Base-by-base conservation (phyloP, 2,329 filamentous ascomycete genomes). In the Apiospora sp. region DNA sequence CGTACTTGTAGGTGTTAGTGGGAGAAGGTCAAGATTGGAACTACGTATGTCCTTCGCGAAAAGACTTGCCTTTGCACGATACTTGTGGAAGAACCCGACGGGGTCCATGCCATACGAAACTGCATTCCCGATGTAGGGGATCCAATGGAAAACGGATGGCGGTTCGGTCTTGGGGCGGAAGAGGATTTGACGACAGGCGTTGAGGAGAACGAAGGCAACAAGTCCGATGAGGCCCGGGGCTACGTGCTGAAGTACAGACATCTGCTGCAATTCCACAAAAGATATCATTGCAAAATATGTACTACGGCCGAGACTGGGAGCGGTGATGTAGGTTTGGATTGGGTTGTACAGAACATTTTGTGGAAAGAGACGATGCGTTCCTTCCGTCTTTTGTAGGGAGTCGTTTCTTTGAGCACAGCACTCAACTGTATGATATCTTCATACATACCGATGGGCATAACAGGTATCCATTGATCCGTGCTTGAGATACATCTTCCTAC, bases 61-160 rank as follows among this genome's bases (percentile, higher is more conserved):
- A 44, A n/a, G 27, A 68, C 64, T 44, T 46, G 27, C 64, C 37
- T 88, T 94, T 79, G 88, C 84, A 75, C 89, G 89, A 77, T 88
- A 91, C 34, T 85, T 78, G 73, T 88, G 87, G 81, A 93, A 93
- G 84, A 94, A 94, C 68, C 84, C 84, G 80, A 88, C 91, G 0
- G 92, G 92, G 75, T 94, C 90, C 75, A 93, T 91, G 76, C 92
- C 92, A 82, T 94, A 94, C 37, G 87, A 86, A 73, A 94, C 84
- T 13, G 92, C 93, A 80, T 89, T 94, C 67, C 92, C 92, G 74
- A 94, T 84, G 75, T 93, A 86, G 1, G 89, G 89, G 24, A 91
- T 75, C 83, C 86, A 89, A 78, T 90, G 88, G 73, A 91, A 90
- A n/a, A 91, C 87, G 7, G 87, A 75, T 0, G 89, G 88, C 80